phyloP scores from a whole-genome alignment of 2,329 filamentous ascomycete species.

The Penicillium sp. region DNA sequence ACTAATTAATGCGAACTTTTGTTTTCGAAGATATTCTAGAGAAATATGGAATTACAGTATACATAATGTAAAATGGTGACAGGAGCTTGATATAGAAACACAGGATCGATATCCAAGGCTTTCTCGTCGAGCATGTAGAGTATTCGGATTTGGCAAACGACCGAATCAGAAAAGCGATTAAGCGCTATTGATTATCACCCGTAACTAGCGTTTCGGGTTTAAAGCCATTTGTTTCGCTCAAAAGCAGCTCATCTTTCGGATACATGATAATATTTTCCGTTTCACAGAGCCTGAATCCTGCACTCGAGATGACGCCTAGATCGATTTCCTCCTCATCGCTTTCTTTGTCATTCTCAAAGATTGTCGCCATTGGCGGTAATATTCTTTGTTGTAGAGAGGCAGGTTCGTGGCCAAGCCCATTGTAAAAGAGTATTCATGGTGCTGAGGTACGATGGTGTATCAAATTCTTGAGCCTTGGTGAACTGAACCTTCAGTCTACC shows the following conservation, averaged over 20 bases:
- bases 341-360: background rate
- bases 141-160: too few relatives aligned
- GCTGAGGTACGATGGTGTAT: background rate
- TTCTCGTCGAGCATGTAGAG: too few relatives aligned
- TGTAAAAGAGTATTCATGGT: constrained; percentile 11
- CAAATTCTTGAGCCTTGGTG: constrained; percentile 11
- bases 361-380: background rate
- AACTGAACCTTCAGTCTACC: constrained; percentile 9
- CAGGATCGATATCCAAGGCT: too few relatives aligned
- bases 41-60: too few relatives aligned
- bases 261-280: background rate
- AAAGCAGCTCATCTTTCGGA: background rate
- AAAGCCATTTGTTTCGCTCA: too few relatives aligned
- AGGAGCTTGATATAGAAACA: too few relatives aligned
- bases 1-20: background rate
- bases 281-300: background rate
- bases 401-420: constrained; percentile 8
- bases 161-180: too few relatives aligned
- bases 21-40: background rate
- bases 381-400: constrained; percentile 2
- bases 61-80: too few relatives aligned
- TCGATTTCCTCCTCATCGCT: constrained; percentile 3
- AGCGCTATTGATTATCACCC: too few relatives aligned
- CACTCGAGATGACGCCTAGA: background rate
- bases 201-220: too few relatives aligned